Percentiles rank a stretch among this genome's conserved stretches.
These are phyloP conservation scores for Coniochaeta prunicola DNA, from an alignment of 2,329 filamentous ascomycete species.

Conservation along the genomic window DNA sequence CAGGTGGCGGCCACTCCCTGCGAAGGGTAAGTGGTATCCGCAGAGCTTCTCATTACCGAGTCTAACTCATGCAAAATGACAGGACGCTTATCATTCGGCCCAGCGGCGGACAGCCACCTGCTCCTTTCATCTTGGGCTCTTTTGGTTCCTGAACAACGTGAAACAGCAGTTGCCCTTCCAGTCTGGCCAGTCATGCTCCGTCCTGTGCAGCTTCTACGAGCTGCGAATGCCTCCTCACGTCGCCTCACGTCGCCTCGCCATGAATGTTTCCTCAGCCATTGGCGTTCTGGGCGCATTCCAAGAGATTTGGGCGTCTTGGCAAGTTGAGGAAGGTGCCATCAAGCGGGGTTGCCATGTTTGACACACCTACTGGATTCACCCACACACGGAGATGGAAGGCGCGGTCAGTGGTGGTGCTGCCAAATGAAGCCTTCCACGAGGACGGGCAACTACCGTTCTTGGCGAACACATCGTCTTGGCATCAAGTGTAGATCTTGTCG, in stretches of 20 bases:
- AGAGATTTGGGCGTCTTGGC: background rate
- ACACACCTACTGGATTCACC: background rate
- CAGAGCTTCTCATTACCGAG: background rate
- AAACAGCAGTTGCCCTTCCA: background rate
- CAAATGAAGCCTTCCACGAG: background rate
- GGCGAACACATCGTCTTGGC: background rate
- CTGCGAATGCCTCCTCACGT: background rate
- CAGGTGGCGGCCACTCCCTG: background rate
- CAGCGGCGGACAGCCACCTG: background rate
- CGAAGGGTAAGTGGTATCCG: background rate
- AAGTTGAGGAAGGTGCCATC: constrained; percentile 1
- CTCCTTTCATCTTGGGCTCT: background rate
- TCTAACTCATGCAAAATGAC: background rate
- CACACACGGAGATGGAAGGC: background rate
- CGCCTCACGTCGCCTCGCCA: background rate
- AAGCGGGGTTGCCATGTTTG: constrained; percentile 1
- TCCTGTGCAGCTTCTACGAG: background rate
- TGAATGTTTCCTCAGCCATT: background rate
- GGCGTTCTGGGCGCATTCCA: background rate
- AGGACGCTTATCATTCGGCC: background rate
- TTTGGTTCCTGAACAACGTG: background rate
- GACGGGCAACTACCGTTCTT: background rate
- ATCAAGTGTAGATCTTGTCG: background rate
- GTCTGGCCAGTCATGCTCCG: background rate
- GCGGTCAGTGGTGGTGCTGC: background rate